Evolutionary conservation across 148 eudicot species (phyloP), one percentile per base, ranked within the genome.

Genomic region (Fallopia convolvulus): DNA sequence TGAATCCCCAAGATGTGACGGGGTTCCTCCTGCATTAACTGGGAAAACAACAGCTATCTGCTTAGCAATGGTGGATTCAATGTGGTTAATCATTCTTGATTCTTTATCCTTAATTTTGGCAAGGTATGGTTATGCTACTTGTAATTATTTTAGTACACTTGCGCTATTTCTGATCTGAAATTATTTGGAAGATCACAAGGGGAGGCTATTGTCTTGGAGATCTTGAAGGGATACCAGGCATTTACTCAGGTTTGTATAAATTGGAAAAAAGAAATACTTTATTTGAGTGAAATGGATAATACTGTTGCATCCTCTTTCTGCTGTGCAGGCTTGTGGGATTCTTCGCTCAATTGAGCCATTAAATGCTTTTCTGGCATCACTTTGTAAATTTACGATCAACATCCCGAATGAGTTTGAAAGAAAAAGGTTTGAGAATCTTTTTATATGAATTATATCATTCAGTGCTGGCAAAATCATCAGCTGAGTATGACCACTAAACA

Each of bases 221-320:
- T 95, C 80, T 77, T 95, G 75, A 95, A 95, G 84, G 99, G 98
- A 50, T 95, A 95, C 83, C 99, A 95, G 80, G 99, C 99, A 76
- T 95, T 91, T 77, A 95, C 99, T 44, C 99, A 95, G 99, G 99
- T 94, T 74, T 23, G 63, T 8, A 70, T 53, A 15, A 11, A 32
- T 68, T 76, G 21, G 47, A 26, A 41, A 47, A 40, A 76, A 23
- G 11, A 20, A 70, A 1, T 48, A 36, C 41, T 68, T 73, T 32
- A 46, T 40, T 15, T 78, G 82, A 33, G 61, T 53, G 75, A 63
- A 30, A 63, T 63, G 47, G 47, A 79, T 81, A 66, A 79, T 73
- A 58, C 33, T 30, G 56, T 70, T 85, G 36, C 77, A 75, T 78
- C 47, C 44, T 75, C 11, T 63, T 79, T 68, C 20, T 68, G 74